Evolutionary conservation across 306 rosid genomes (phyloP), one percentile per base, ranked within the genome.

Genomic region (Prunus campanulata): DNA sequence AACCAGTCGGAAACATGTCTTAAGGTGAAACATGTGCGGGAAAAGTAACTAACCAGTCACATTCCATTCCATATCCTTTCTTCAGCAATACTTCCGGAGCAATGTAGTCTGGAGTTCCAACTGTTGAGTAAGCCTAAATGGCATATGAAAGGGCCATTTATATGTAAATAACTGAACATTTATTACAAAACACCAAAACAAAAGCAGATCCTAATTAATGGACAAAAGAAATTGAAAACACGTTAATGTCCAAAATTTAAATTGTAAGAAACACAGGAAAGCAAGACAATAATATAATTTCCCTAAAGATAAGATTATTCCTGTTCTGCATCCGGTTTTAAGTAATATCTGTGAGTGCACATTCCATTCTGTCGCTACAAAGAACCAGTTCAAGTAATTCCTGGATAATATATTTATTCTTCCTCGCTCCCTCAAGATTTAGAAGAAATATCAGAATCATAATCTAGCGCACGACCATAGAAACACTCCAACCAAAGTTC

Each of bases 41-140:
- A 32, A 56, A 73, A 50, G 48, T 68, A 79, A 81, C 87, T 62
- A 79, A 93, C 97, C 97, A 93, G 81, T 93, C 97, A 74, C 97
- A 93, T 79, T 93, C 97, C 80, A 90, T 78, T 54, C 96, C 97
- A 79, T 93, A 93, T 83, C 97, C 97, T 85, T 81, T 90, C 83
- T 91, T 89, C 82, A 88, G 79, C 60, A 92, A 72, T 47, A 92
- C 97, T 78, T 92, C 97, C 11, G 97, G 93, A 61, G 97, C 97
- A 83, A 93, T 93, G 82, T 90, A 93, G 71, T 93, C 97, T 11
- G 96, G 97, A 22, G 97, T 93, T 82, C 97, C 97, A 73, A 93
- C 97, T 1, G 94, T 90, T 69, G 96, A 93, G 85, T 87, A 93
- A 44, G 97, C 97, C 97, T 93, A 87, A 5, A 84, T 44, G 75